Base-by-base conservation (phyloP, 2,329 filamentous ascomycete genomes). In the Clonostachys byssicola region DNA sequence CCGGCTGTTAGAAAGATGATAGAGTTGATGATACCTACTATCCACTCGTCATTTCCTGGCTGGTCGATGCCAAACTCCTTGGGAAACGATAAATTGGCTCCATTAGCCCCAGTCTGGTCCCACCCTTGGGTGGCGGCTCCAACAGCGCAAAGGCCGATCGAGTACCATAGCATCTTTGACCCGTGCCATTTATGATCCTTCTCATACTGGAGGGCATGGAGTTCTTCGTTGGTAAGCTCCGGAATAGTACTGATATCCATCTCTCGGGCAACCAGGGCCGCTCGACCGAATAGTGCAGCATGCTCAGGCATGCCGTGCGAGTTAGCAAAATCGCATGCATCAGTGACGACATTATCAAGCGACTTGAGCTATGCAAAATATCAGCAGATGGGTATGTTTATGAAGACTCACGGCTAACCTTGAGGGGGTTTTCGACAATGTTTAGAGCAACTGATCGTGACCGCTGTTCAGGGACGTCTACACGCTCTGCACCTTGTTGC, bases 81-180 rank as follows among this genome's bases (percentile, higher is more conserved):
- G 0, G 77, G 78, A 56, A 83, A 84, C 45, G 74, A 77, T 52
- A 84, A 61, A 56, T 80, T 84, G 47, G 81, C 81, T 39, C 78
- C 78, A 55, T 82, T 82, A 47, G 69, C 65, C 23, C 78, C 80
- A 6, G 80, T 83, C 61, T 83, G 77, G 53, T 85, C 81, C 81
- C 81, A 85, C 16, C 81, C 80, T 47, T 74, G 71, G 2, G 77
- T 74, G n/a, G 77, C 76, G 12, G 78, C 78, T 35, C 74, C 76
- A 44, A 81, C 66, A 30, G 77, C 77, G 56, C 76, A 79, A 23
- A 75, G 64, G 9, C 68, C 61, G 51, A 83, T 79, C 4, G 76
- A 56, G 47, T 59, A 60, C 52, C 57, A 56, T 18, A 63, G 53
- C 56, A 58, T 61, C 50, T 54, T 64, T 0, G 77, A 71, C n/a